Percentiles rank a stretch among this genome's conserved stretches.
Evolutionary conservation across 2,329 filamentous ascomycete species (phyloP).

Genomic region (Sporothrix dimorphospora): DNA sequence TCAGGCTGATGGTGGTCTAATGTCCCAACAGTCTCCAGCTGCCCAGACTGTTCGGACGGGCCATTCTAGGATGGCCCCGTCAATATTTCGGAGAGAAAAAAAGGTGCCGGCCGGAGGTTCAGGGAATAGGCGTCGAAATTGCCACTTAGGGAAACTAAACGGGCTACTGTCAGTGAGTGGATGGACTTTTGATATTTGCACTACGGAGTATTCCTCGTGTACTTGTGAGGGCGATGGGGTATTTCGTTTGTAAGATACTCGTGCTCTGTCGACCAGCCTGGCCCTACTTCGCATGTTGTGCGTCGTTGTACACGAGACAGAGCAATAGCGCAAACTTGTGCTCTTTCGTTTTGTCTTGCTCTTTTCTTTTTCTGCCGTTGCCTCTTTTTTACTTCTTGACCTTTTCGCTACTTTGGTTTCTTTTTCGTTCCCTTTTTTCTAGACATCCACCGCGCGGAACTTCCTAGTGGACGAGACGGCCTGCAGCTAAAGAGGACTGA

Average conservation of each 20-base stretch:
- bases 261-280: no score
- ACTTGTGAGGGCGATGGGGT: no score
- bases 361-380: not conserved
- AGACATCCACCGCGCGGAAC: not conserved
- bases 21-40: not conserved
- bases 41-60: not conserved
- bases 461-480: conserved; percentile 13
- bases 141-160: not conserved
- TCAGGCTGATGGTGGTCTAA: conserved; percentile 12
- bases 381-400: not conserved
- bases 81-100: conserved; percentile 17
- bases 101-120: conserved; percentile 15
- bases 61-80: not conserved
- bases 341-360: not conserved
- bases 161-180: not conserved
- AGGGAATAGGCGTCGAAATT: not conserved
- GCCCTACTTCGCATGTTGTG: not conserved
- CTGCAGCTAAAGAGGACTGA: not conserved
- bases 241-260: no score
- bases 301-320: not conserved
- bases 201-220: not conserved
- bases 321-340: not conserved
- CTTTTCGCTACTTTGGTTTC: not conserved
- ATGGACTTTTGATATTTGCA: not conserved
- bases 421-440: not conserved